Percentiles rank a stretch among this genome's conserved stretches.
Evolutionary conservation across 2,329 filamentous ascomycete species (phyloP).

Genomic region (Daldinia sp.): DNA sequence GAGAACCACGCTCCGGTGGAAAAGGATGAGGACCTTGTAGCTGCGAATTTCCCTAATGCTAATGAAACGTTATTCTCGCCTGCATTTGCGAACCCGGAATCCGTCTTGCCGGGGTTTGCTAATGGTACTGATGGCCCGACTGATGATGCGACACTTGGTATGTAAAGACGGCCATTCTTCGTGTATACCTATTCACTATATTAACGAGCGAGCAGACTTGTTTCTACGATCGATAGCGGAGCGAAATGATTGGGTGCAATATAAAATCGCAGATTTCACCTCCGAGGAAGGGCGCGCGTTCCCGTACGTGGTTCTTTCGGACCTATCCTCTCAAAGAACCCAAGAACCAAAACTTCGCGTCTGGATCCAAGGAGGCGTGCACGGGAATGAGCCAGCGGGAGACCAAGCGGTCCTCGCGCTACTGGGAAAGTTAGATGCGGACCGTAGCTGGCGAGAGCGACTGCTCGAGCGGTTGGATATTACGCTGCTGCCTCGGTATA

Average conservation of each 20-base stretch:
- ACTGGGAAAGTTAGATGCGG: constrained; percentile 40
- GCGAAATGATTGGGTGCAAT: constrained; percentile 43
- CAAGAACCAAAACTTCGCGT: constrained; percentile 39
- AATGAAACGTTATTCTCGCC: constrained; percentile 44
- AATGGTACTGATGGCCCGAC: constrained; percentile 46
- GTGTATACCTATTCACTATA: no score
- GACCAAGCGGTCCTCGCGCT: constrained; percentile 42
- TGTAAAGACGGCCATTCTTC: not conserved
- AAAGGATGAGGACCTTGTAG: constrained; percentile 43
- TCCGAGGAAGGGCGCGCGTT: constrained; percentile 44
- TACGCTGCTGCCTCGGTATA: constrained; percentile 41
- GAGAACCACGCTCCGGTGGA: constrained; percentile 40
- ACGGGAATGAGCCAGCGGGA: constrained; percentile 43
- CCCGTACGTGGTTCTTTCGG: constrained; percentile 42
- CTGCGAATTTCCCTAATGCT: constrained; percentile 44
- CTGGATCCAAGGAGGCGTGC: constrained; percentile 43
- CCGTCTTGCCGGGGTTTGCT: constrained; percentile 38
- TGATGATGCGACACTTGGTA: constrained; percentile 44
- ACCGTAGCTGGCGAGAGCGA: constrained; percentile 36
- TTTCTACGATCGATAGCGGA: constrained; percentile 43
- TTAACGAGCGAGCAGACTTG: constrained; percentile 29
- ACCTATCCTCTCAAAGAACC: constrained; percentile 10
- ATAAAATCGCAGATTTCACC: constrained; percentile 42
- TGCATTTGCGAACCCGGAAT: constrained; percentile 41
- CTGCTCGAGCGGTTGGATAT: constrained; percentile 40